Base-by-base conservation (phyloP, 495 filamentous ascomycete genomes). In the Baudoinia panamericana region DNA sequence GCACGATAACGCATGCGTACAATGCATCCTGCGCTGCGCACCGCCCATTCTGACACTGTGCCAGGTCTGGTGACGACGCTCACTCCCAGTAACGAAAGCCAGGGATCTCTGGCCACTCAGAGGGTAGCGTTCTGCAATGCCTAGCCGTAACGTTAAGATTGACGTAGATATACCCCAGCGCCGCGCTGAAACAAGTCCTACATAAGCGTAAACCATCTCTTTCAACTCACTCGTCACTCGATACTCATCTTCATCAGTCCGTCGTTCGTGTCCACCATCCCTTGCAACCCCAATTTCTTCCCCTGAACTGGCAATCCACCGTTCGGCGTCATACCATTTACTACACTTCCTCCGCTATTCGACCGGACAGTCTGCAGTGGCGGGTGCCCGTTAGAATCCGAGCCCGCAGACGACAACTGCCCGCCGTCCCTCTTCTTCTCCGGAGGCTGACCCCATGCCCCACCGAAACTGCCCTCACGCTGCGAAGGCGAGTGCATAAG, bases 221-320 rank as follows among this genome's bases (percentile, higher is more conserved):
- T n/a, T n/a, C n/a, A n/a, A n/a, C n/a, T n/a, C n/a, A n/a, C n/a
- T n/a, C n/a, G n/a, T n/a, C n/a, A n/a, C n/a, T 94, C 86, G 55
- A 94, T 88, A 56, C 83, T 94, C 85, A 97, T 88, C 53, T 90
- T 85, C 82, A 93, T 95, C 48, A 96, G 67, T 16, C 86, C 83
- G 63, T 96, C 90, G 53, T 84, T 82, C 3, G 92, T 90, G 63
- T 96, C 92, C 34, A 68, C 83, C 84, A 96, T 94, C 0, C 90
- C 90, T 58, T 96, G 90, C 38, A 92, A 70, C 16, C 92, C 93
- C 20, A 96, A 67, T 38, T 88, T 68, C 46, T 82, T 82, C 20
- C 69, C 56, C 10, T 26, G 64, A 63, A 15, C 23, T 21, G 22
- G 17, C 17, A 25, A 4, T 25, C 31, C 33, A 8, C 9, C 15